Percentiles rank a stretch among this genome's conserved stretches.
These are phyloP conservation scores for Alternaria sp. DNA, from an alignment of 2,329 filamentous ascomycete genomes.

Conservation along the genomic window DNA sequence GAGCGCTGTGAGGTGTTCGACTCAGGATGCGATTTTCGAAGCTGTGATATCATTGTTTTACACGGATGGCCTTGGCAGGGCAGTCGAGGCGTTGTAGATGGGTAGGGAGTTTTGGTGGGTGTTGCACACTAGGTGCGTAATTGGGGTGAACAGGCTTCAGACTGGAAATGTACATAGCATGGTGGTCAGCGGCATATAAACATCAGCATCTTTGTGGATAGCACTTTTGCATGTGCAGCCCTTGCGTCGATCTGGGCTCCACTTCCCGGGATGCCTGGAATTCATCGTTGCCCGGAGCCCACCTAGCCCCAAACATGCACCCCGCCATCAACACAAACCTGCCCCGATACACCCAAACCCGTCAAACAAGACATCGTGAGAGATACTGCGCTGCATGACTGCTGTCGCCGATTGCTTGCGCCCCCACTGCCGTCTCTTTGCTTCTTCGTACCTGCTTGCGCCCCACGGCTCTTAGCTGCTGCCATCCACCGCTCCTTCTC, in stretches of 20 bases:
- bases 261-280: slow-evolving; percentile 21
- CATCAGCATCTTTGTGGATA: neutral
- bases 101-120: slow-evolving; percentile 2
- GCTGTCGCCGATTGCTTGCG: slow-evolving; percentile 5
- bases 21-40: neutral
- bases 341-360: slow-evolving; percentile 5
- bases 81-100: slow-evolving; percentile 14
- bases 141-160: neutral
- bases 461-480: slow-evolving; percentile 11
- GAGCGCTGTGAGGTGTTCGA: neutral
- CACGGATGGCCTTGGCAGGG: slow-evolving; percentile 12
- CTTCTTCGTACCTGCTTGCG: slow-evolving; percentile 8
- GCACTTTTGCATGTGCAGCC: slow-evolving; percentile 1
- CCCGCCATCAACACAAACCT: slow-evolving; percentile 31
- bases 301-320: slow-evolving; percentile 33
- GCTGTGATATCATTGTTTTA: slow-evolving; percentile 25
- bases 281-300: slow-evolving; percentile 39
- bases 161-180: slow-evolving; percentile 8
- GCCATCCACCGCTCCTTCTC: slow-evolving; percentile 30
- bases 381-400: neutral
- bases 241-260: slow-evolving; percentile 16
- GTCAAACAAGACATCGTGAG: neutral
- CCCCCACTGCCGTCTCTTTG: neutral
- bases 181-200: neutral
- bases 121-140: neutral